Evolutionary conservation across 805 yeast genomes (phyloP), one percentile per base, ranked within the genome.

Genomic region (Nakazawaea anatomiae): DNA sequence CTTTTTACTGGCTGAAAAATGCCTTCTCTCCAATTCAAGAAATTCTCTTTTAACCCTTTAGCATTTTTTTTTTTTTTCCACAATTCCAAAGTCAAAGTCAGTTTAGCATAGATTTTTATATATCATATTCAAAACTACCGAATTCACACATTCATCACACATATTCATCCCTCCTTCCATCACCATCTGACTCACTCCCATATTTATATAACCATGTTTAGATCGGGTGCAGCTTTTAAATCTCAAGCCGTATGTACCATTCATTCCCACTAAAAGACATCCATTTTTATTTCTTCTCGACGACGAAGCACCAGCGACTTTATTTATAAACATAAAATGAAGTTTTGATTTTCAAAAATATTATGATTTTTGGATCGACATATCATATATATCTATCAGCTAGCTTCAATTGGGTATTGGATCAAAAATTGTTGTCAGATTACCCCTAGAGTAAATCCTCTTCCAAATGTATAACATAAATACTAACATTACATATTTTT

Each of bases 1-100:
- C 32, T 25, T 47, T 27, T 47, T 12, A 47, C 50, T 47, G 50
- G 50, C 46, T 47, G 43, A 8, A 27, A 35, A 4, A 18, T 32
- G 27, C 30, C 32, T 14, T 42, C 28, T 42, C 25, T 14, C 36
- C 36, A 27, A 42, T 12, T 28, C 12, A 12, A 28, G 35, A 32
- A 32, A 32, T 32, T 32, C 35, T 32, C 8, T 9, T 9, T 9
- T 9, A 9, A 32, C 11, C 8, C 11, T 32, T 32, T 32, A 9
- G 11, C 11, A 9, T 32, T 32, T 11, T 29, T 30, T 12, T 40
- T 40, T 40, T 30, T 27, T 42, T 9, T 8, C 11, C 12, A 43
- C 14, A 27, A 5, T 14, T 36, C 36, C 47, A 27, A 25, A 25
- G n/a, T 31, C 14, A 10, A 9, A 9, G 11, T 11, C 8, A 32